Evolutionary conservation across 1,284 basidiomycete species (phyloP).

Genomic region (Apiotrichum akiyoshidainum): DNA sequence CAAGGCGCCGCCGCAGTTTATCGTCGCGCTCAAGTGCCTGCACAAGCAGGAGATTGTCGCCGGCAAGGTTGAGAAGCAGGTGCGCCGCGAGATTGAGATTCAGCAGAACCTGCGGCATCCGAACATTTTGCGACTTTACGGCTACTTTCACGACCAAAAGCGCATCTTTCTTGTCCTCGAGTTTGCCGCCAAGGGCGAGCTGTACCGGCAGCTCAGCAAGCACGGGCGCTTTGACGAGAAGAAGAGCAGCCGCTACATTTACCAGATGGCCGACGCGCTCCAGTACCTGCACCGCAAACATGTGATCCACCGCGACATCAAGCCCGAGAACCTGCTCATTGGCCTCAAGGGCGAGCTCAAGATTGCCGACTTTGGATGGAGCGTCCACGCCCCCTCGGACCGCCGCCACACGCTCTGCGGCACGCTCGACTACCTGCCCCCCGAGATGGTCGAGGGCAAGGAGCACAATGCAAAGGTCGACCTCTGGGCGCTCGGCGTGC

Average conservation of each 20-base stretch:
- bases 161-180: conserved; percentile 98
- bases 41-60: conserved; percentile 95
- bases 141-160: conserved; percentile 96
- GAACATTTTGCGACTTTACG: conserved; percentile 87
- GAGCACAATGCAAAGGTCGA: conserved; percentile 57
- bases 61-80: conserved; percentile 88
- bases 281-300: conserved; percentile 91
- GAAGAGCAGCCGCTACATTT: conserved; percentile 78
- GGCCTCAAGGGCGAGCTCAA: conserved; percentile 96
- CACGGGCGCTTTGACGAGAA: conserved; percentile 81
- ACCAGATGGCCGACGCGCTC: conserved; percentile 97
- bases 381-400: conserved; percentile 92
- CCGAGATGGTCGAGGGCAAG: conserved; percentile 93
- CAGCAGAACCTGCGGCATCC: conserved; percentile 97
- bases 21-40: conserved; percentile 93
- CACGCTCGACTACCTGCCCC: conserved; percentile 94
- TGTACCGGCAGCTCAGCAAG: conserved; percentile 92
- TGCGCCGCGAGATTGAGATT: conserved; percentile 96
- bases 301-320: conserved; percentile 98
- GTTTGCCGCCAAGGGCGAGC: conserved; percentile 90
- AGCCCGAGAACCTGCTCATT: conserved; percentile 93
- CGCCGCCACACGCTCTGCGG: conserved; percentile 82
- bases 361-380: conserved; percentile 99
- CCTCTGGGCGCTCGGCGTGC: conserved; percentile 93
- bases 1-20: conserved; percentile 79